Percentiles rank a stretch among this genome's conserved stretches.
Evolutionary conservation across 2,329 filamentous ascomycete species (phyloP).

Genomic region (Nakataea oryzae): DNA sequence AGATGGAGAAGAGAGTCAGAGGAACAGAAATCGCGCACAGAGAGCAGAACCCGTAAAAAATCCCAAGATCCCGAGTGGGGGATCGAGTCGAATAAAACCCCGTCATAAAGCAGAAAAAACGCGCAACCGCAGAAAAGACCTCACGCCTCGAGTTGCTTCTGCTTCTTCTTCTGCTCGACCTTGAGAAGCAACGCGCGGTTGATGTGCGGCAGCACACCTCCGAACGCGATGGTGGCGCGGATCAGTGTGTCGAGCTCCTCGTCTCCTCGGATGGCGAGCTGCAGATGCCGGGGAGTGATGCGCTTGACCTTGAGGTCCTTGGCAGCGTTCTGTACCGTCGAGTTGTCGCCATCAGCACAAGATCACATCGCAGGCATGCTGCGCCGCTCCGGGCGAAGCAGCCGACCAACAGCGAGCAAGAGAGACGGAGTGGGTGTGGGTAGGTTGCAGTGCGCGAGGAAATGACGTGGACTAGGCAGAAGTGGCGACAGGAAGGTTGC

Average conservation of each 20-base stretch:
- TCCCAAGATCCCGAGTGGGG: neutral
- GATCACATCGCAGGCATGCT: neutral
- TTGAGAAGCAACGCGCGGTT: constrained; percentile 76
- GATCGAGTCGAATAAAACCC: neutral
- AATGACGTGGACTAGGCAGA: neutral
- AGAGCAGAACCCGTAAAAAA: neutral
- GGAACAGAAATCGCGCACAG: neutral
- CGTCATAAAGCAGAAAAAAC: neutral
- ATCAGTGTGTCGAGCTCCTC: constrained; percentile 99
- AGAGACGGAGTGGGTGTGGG: neutral
- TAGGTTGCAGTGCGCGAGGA: neutral
- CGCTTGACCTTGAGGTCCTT: constrained; percentile 99
- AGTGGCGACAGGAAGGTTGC: neutral
- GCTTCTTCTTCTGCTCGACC: constrained; percentile 30
- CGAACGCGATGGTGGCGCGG: constrained; percentile 93
- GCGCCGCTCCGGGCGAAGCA: neutral
- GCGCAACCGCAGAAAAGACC: neutral
- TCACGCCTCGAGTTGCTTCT: constrained; percentile 23
- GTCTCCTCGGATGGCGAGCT: constrained; percentile 98
- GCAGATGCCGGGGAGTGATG: constrained; percentile 98
- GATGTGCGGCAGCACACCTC: constrained; percentile 97
- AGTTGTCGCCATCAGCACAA: neutral
- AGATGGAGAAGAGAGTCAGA: neutral
- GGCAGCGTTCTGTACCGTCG: constrained; percentile 59
- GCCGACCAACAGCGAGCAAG: neutral